phyloP scores from a whole-genome alignment of 2,329 filamentous ascomycete species.

The Pseudopyricularia cyperi region DNA sequence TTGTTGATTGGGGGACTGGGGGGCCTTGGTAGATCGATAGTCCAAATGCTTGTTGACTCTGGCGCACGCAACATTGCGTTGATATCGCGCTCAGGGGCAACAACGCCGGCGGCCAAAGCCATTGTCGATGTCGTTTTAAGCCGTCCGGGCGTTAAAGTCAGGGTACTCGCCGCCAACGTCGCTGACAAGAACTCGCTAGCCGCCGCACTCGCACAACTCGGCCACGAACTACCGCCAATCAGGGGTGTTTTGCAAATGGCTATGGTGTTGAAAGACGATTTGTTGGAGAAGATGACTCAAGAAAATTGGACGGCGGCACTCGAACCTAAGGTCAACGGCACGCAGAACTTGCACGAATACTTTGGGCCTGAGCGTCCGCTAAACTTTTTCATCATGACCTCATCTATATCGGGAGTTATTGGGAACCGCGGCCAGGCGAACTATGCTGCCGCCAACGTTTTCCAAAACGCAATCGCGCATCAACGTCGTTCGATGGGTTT shows the following conservation, averaged over 20 bases:
- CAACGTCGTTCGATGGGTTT: slow-evolving; percentile 20
- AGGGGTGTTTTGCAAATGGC: slow-evolving; percentile 7
- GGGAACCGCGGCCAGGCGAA: slow-evolving; percentile 24
- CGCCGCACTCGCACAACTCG: slow-evolving; percentile 1
- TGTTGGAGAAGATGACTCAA: slow-evolving; percentile 35
- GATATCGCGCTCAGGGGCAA: slow-evolving; percentile 6
- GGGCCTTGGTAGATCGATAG: slow-evolving; percentile 13
- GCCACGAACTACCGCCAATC: slow-evolving; percentile 5
- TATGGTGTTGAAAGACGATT: slow-evolving; percentile 18
- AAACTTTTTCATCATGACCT: slow-evolving; percentile 24
- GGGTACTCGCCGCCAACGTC: slow-evolving; percentile 6
- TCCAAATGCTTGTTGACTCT: slow-evolving; percentile 11
- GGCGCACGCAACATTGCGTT: slow-evolving; percentile 8
- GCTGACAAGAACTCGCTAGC: slow-evolving; percentile 5
- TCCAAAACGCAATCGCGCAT: slow-evolving; percentile 23
- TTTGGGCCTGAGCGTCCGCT: slow-evolving; percentile 17
- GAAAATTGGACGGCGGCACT: slow-evolving; percentile 28
- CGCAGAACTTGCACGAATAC: slow-evolving; percentile 30
- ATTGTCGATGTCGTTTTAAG: slow-evolving; percentile 2
- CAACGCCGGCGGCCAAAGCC: slow-evolving; percentile 2
- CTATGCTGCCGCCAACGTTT: slow-evolving; percentile 27
- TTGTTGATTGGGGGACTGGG: slow-evolving; percentile 16
- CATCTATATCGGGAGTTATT: slow-evolving; percentile 19
- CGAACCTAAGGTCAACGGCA: slow-evolving; percentile 36
- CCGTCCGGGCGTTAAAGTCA: slow-evolving; percentile 1